Base-by-base conservation (phyloP, 768 basidiomycete species). In the Tulasnella sp. region DNA sequence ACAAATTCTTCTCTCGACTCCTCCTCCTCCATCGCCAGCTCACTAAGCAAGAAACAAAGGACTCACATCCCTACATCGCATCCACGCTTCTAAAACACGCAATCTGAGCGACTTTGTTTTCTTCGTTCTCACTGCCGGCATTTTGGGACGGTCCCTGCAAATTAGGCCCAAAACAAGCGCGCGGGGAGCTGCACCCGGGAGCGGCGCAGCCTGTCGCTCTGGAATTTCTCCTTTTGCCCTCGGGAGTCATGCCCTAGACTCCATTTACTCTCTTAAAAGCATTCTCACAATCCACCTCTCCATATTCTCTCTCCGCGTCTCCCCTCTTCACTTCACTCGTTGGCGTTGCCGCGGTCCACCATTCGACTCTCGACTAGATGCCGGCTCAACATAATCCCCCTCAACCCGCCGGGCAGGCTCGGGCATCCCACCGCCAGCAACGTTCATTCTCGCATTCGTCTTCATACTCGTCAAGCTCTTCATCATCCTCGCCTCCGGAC, bases 401-500 rank as follows among this genome's bases (percentile, higher is more conserved):
- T 54, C 52, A 22, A 12, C 52, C 52, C 19, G 52, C 52, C 5
- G n/a, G 25, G n/a, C 52, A 54, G 25, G 22, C 52, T 54, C 40
- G 40, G 40, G 7, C 54, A 58, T n/a, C 54, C n/a, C 54, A 58
- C 54, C 54, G 54, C 25, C 54, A n/a, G 25, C 54, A 58, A 58
- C 54, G 54, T 29, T 58, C 54, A n/a, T 58, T 58, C 54, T 58
- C 54, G 54, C 54, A 58, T 6, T 58, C 54, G 54, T 29, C 54
- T n/a, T 58, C 54, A 29, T 25, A 19, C 8, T 58, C 54, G 25
- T 58, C 54, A 58, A 58, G 29, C 25, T 58, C 54, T 9, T 25
- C 54, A n/a, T 58, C 54, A 25, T 58, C 29, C 54, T 72, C 36
- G 39, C 74, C 74, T 3, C 74, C 74, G 38, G 68, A 25, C 25